Conservation (phyloP, 257 asterid species). For the Echites panduratus region DNA sequence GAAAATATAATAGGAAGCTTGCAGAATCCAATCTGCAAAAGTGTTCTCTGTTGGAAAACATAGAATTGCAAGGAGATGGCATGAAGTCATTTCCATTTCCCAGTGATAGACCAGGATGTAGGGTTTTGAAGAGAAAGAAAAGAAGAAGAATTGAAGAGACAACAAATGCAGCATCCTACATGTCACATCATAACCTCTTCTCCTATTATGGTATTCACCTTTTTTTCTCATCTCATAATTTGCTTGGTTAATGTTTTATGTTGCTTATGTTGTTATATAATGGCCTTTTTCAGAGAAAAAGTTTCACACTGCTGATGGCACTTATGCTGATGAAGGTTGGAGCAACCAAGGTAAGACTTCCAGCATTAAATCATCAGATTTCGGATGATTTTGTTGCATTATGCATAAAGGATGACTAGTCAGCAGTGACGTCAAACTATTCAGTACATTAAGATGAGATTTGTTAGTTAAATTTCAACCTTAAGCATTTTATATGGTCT, state of each 20-base stretch:
- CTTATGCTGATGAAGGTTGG: constrained; percentile 18
- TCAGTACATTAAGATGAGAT: neutral
- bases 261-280: constrained; percentile 9
- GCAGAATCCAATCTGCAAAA: constrained; percentile 30
- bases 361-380: neutral
- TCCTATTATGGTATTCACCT: constrained; percentile 50
- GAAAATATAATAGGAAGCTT: constrained; percentile 48
- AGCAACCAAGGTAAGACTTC: constrained; percentile 42
- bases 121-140: constrained; percentile 51
- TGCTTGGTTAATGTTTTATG: neutral
- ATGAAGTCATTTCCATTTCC: constrained; percentile 44
- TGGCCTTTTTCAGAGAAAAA: constrained; percentile 44
- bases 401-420: neutral
- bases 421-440: neutral
- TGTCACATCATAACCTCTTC: constrained; percentile 69
- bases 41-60: constrained; percentile 22
- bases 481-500: neutral
- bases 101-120: constrained; percentile 13
- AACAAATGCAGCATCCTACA: constrained; percentile 35
- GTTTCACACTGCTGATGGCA: constrained; percentile 31
- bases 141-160: constrained; percentile 55
- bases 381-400: constrained; percentile 2
- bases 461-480: neutral
- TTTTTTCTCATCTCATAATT: neutral
- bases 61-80: constrained; percentile 27